Evolutionary conservation across 2,329 filamentous ascomycete genomes (phyloP).

Genomic region (Colletotrichum sp.): DNA sequence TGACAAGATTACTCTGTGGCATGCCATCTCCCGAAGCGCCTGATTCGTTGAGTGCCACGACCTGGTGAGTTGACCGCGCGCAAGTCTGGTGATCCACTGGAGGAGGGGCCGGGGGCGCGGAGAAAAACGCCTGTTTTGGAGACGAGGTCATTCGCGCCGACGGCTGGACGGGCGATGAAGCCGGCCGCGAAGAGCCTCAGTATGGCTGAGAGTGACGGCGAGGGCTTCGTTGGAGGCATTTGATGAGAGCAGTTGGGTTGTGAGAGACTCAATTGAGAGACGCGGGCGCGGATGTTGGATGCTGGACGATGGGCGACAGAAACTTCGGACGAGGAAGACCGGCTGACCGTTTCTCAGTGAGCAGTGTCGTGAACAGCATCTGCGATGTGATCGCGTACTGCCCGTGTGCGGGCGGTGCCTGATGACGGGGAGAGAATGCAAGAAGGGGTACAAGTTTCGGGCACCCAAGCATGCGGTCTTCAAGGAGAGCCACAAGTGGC

Average conservation of each 20-base stretch:
- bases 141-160: constrained; percentile 6
- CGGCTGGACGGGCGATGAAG: background rate
- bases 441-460: constrained; percentile 23
- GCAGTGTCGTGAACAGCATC: constrained; percentile 51
- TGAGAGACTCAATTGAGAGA: background rate
- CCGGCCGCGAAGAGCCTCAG: background rate
- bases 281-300: background rate
- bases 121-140: constrained; percentile 17
- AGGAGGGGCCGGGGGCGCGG: background rate
- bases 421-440: constrained; percentile 19
- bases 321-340: background rate
- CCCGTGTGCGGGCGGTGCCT: constrained; percentile 20
- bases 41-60: constrained; percentile 23
- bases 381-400: constrained; percentile 41
- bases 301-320: background rate
- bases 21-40: constrained; percentile 21
- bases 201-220: background rate
- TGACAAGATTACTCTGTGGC: constrained; percentile 8
- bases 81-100: constrained; percentile 11
- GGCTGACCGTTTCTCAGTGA: constrained; percentile 33
- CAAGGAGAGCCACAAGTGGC: constrained; percentile 19
- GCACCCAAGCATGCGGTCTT: constrained; percentile 16
- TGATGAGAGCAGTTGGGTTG: background rate
- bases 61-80: constrained; percentile 19
- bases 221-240: background rate